Base-by-base conservation (phyloP, 1,284 basidiomycete genomes). In the Heterobasidion annosum region DNA sequence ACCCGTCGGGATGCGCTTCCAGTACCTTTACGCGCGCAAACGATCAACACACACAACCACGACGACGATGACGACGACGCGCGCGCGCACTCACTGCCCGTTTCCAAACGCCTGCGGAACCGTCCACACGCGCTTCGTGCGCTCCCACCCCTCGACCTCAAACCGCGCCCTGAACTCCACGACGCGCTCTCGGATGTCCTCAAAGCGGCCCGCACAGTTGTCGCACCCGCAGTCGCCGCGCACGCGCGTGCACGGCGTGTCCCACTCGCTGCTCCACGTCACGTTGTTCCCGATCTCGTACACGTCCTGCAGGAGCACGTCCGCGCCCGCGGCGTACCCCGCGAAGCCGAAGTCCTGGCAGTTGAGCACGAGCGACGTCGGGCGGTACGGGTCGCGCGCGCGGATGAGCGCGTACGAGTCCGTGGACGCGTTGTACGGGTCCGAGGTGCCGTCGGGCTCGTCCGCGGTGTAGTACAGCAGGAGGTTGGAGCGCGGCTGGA, bases 381-480 rank as follows among this genome's bases (percentile, higher is more conserved):
- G 87, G 61, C 88, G 87, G 62, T 89, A 90, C 2, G 80, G 79
- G 49, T 90, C 87, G 10, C 88, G 68, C 2, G 74, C 72, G 55
- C 81, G 79, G 60, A 91, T 87, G n/a, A 82, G 69, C 58, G 83
- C 78, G 54, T 82, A 82, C 0, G 85, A 67, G 40, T 66, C 67
- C 1, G 68, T 60, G 0, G 86, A 83, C 1, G 83, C 83, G 58
- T 81, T 75, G 34, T 84, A 69, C 10, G 85, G 83, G 58, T 88
- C 85, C 19, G 74, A 75, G 1, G 78, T 75, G 40, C 87, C 88
- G 60, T 90, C 87, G 0, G 85, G 85, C 63, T 89, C 86, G 58
- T 89, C 85, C 0, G 73, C 85, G 8, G 85, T 88, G 67, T 88
- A 91, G 85, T 86, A 91, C 0, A 87, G 68, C 8, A 91, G 71